Base-by-base conservation (phyloP, 2,329 filamentous ascomycete species). In the Penicillium olsonii region DNA sequence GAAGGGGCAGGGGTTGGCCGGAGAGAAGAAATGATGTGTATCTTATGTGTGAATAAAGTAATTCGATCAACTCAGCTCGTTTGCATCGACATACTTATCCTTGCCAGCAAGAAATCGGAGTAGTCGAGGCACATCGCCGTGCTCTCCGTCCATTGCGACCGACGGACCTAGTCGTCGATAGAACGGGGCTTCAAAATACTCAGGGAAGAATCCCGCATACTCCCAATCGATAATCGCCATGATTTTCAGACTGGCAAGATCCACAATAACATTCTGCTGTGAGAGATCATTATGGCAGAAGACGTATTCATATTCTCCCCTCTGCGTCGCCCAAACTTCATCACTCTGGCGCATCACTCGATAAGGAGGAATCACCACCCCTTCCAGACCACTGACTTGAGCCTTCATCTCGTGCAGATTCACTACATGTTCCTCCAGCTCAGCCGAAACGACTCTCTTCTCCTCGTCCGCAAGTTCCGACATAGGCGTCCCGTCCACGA, bases 1-100 rank as follows among this genome's bases (percentile, higher is more conserved):
- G 0, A 88, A 87, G 68, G 79, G 75, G 2, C 69, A 77, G 51
- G 78, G 77, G 5, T 71, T 66, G 14, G 55, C 66, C 15, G 71
- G 71, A 12, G 70, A 73, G 63, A 74, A 69, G 62, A 70, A 56
- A 29, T 69, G 48, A 55, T 31, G 26, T 43, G 14, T n/a, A n/a
- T n/a, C n/a, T 27, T 41, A 11, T n/a, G 20, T 38, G 11, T 45
- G 14, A 15, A 19, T 17, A 5, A 2, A 20, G 26, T 22, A 3
- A 20, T 19, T 5, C n/a, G n/a, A n/a, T n/a, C n/a, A n/a, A n/a
- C n/a, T n/a, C n/a, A n/a, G n/a, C n/a, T n/a, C n/a, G n/a, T n/a
- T n/a, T n/a, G n/a, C n/a, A n/a, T n/a, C n/a, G n/a, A n/a, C n/a
- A n/a, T n/a, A n/a, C n/a, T n/a, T n/a, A n/a, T n/a, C n/a, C n/a